These are phyloP conservation scores for Hanseniaspora valbyensis DNA, from an alignment of 805 yeast species.

Conservation along the genomic window DNA sequence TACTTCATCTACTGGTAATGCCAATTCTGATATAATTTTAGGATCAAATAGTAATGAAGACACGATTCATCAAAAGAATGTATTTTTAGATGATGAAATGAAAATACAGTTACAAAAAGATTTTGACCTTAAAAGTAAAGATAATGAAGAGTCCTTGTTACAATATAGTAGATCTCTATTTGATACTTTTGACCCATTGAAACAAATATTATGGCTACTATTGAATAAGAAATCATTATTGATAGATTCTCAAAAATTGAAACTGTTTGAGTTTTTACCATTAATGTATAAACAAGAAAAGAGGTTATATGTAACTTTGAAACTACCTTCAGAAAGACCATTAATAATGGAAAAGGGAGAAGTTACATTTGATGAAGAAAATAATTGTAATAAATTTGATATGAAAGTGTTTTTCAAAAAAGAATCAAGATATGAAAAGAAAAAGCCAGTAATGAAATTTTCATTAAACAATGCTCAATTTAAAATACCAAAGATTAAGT, in stretches of 20 bases:
- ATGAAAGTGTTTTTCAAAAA: constrained; percentile 6
- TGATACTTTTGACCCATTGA: constrained; percentile 43
- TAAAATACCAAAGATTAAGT: constrained; percentile 4
- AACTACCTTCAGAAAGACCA: constrained; percentile 57
- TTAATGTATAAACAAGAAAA: constrained; percentile 55
- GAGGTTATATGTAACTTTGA: constrained; percentile 48
- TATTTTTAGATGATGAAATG: constrained; percentile 19
- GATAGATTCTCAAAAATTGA: constrained; percentile 48
- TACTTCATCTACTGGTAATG: constrained; percentile 16
- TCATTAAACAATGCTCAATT: neutral
- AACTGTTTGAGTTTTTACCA: constrained; percentile 52
- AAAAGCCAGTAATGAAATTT: constrained; percentile 6
- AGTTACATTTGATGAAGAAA: constrained; percentile 19
- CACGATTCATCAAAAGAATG: constrained; percentile 3
- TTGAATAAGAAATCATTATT: constrained; percentile 47
- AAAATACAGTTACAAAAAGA: constrained; percentile 19
- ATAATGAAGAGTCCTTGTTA: constrained; percentile 25
- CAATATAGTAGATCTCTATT: constrained; percentile 23
- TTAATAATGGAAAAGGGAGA: constrained; percentile 44
- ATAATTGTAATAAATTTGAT: neutral
- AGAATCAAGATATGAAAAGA: constrained; percentile 10
- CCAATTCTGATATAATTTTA: neutral
- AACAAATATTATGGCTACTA: constrained; percentile 53
- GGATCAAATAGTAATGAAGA: neutral
- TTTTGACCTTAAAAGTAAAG: constrained; percentile 21